Percentiles rank a stretch among this genome's conserved stretches.
Conservation (phyloP, 2,329 filamentous ascomycete genomes). For the Stemphylium vesicarium region DNA sequence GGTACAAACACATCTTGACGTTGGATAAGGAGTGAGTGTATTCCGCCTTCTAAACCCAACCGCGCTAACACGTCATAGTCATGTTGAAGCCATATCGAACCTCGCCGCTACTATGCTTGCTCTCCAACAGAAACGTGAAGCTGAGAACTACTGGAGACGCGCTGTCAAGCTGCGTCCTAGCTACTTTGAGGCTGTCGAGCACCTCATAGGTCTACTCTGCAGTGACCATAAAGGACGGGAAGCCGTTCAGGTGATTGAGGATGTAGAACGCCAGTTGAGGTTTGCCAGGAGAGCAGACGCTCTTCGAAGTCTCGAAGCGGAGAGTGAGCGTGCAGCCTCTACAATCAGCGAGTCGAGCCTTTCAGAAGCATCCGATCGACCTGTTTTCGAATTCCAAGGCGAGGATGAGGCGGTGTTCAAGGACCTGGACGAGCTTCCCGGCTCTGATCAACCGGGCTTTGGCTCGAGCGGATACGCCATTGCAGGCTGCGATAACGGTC, state of each 20-base stretch:
- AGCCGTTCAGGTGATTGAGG: slow-evolving; percentile 85
- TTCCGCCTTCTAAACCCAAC: not conserved
- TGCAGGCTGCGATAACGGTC: slow-evolving; percentile 84
- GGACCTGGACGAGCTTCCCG: slow-evolving; percentile 50
- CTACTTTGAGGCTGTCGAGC: slow-evolving; percentile 94
- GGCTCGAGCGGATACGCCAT: slow-evolving; percentile 85
- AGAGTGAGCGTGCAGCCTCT: slow-evolving; percentile 67
- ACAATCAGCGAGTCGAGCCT: slow-evolving; percentile 62
- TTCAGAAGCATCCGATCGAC: slow-evolving; percentile 63
- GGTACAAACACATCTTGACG: slow-evolving; percentile 72
- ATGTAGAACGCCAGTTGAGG: slow-evolving; percentile 76
- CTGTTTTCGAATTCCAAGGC: slow-evolving; percentile 61
- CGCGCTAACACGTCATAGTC: slow-evolving; percentile 56
- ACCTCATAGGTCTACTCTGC: slow-evolving; percentile 87
- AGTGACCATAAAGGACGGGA: slow-evolving; percentile 80
- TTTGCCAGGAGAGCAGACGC: slow-evolving; percentile 54
- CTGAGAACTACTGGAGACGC: slow-evolving; percentile 81
- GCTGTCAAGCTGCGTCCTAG: slow-evolving; percentile 84
- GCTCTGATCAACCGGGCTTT: slow-evolving; percentile 62
- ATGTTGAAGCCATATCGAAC: slow-evolving; percentile 94
- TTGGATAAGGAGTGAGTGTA: slow-evolving; percentile 60
- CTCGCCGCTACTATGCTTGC: slow-evolving; percentile 88
- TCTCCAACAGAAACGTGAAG: slow-evolving; percentile 80
- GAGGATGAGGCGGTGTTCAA: slow-evolving; percentile 48
- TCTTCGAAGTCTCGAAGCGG: slow-evolving; percentile 58